phyloP scores from a whole-genome alignment of 2,329 filamentous ascomycete species.

The Sordariomycetes sp. region DNA sequence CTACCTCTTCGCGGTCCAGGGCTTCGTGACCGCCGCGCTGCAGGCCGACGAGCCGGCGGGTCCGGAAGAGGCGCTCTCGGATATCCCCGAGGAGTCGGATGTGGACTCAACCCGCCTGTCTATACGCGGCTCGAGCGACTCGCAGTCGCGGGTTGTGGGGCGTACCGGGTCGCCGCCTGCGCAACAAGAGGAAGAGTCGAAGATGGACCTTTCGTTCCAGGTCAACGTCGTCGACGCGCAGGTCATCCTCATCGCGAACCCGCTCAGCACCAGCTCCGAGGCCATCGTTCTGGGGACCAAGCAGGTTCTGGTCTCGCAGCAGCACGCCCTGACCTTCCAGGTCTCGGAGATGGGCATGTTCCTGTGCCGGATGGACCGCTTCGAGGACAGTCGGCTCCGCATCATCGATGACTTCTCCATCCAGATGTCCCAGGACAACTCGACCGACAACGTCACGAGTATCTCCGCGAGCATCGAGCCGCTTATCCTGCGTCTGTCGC shows the following conservation, averaged over 20 bases:
- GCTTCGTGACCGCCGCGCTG: slow-evolving; percentile 68
- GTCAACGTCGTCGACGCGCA: slow-evolving; percentile 95
- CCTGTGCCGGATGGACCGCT: slow-evolving; percentile 94
- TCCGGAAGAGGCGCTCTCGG: slow-evolving; percentile 40
- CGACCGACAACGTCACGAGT: slow-evolving; percentile 52
- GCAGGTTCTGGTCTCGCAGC: slow-evolving; percentile 83
- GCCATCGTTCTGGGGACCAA: slow-evolving; percentile 93
- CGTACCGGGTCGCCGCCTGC: neutral
- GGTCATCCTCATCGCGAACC: slow-evolving; percentile 92
- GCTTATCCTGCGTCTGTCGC: slow-evolving; percentile 76
- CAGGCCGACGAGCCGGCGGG: slow-evolving; percentile 44
- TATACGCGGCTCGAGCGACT: neutral
- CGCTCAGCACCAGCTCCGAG: slow-evolving; percentile 79
- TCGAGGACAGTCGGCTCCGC: slow-evolving; percentile 78
- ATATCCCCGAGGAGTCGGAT: slow-evolving; percentile 49
- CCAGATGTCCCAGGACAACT: slow-evolving; percentile 74
- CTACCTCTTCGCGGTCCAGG: slow-evolving; percentile 83
- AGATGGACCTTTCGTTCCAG: slow-evolving; percentile 74
- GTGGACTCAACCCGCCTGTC: slow-evolving; percentile 30
- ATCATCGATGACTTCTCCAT: slow-evolving; percentile 96
- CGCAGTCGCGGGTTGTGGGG: neutral
- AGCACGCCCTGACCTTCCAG: slow-evolving; percentile 88
- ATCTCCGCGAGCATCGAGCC: slow-evolving; percentile 87
- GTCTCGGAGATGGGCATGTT: slow-evolving; percentile 97
- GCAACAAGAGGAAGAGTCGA: slow-evolving; percentile 2